Base-by-base conservation (phyloP, 1,284 basidiomycete genomes). In the Boletus subluridellus region DNA sequence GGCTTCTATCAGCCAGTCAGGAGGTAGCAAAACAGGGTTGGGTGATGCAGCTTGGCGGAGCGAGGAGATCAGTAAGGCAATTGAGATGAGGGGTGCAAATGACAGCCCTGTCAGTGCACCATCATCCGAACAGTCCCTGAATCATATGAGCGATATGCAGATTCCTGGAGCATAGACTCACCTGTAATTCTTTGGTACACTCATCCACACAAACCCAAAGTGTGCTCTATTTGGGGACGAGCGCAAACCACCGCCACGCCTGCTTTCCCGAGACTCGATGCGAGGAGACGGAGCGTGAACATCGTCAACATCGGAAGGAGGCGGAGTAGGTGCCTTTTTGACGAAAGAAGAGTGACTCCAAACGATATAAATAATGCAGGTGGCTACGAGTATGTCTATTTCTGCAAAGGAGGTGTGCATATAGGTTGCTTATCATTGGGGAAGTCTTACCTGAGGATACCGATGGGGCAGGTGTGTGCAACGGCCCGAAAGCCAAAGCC, bases 161-260 rank as follows among this genome's bases (percentile, higher is more conserved):
- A 50, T 39, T 26, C 21, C 55, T 26, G 21, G 12, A 28, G n/a
- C 15, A 53, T 34, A 54, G 35, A 66, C 76, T 34, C 61, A 89
- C 90, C 90, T 80, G 68, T 90, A 93, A 66, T 92, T 91, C 72
- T 91, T 90, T 0, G 89, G 87, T 10, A 92, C 89, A n/a, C 90
- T 89, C 90, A 92, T 92, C 89, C 89, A 92, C 35, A 92, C 79
- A 68, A 86, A 89, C 38, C 85, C 83, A 62, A 84, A 83, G 61
- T 82, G 80, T n/a, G 75, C 72, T 72, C 79, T 82, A 60, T 73
- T 77, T 21, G 68, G 63, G 47, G 63, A 53, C 51, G 51, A 65
- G 53, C 69, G 62, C 59, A 66, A 57, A 61, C 69, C 48, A 57
- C 66, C 63, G 32, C 67, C 65, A 57, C 80, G 81, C 67, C 72